Conservation (phyloP, 768 basidiomycete genomes). For the Mycena rosella region DNA sequence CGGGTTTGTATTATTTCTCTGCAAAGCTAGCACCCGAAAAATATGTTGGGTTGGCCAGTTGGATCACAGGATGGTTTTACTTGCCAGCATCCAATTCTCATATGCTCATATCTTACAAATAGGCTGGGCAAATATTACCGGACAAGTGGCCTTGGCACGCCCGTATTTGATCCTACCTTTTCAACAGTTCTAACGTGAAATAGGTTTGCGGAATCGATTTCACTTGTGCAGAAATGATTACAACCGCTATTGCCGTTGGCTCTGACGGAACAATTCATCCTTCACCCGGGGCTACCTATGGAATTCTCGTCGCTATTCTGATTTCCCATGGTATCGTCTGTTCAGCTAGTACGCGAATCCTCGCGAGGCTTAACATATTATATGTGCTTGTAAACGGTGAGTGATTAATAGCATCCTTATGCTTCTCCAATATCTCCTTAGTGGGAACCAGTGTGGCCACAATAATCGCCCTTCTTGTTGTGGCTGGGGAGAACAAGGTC, state of each 20-base stretch:
- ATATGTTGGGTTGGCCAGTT: too few species aligned
- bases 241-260: constrained; percentile 73
- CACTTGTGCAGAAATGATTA: constrained; percentile 84
- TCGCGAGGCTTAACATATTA: constrained; percentile 76
- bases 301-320: constrained; percentile 73
- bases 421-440: constrained; percentile 21
- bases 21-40: constrained; percentile 76
- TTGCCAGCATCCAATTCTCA: too few species aligned
- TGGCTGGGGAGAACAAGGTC: constrained; percentile 66
- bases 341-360: constrained; percentile 72
- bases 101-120: too few species aligned
- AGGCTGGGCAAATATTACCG: constrained; percentile 82
- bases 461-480: constrained; percentile 69
- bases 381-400: constrained; percentile 75
- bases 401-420: constrained; percentile 32
- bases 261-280: constrained; percentile 66
- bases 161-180: too few species aligned
- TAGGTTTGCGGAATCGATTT: constrained; percentile 79
- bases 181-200: too few species aligned
- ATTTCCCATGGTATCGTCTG: constrained; percentile 78
- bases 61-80: too few species aligned
- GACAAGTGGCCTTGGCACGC: constrained; percentile 59
- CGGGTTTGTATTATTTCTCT: constrained; percentile 85
- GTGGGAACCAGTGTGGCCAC: constrained; percentile 77
- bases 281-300: constrained; percentile 73